Evolutionary conservation across 805 yeast genomes (phyloP).

Genomic region (Lachancea sp.): DNA sequence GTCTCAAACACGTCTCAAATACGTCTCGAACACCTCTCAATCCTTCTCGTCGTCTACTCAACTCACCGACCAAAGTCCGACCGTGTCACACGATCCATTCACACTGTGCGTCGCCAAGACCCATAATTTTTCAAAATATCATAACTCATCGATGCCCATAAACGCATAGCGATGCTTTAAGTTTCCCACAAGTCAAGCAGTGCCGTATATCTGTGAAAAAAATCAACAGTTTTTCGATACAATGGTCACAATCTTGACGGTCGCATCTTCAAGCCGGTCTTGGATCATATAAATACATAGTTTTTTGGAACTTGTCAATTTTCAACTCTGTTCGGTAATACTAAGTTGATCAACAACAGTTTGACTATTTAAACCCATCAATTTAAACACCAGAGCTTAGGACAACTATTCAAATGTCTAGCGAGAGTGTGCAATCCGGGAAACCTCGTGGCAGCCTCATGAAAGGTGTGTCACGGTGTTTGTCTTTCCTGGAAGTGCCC

Average conservation of each 20-base stretch:
- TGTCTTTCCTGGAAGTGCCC: constrained; percentile 28
- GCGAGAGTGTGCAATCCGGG: neutral
- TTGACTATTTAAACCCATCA: neutral
- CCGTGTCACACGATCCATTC: too few relatives aligned
- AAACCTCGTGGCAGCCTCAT: neutral
- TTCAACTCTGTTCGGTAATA: too few relatives aligned
- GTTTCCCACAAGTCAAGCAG: neutral
- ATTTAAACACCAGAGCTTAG: neutral
- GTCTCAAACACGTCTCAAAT: too few relatives aligned
- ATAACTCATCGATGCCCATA: neutral
- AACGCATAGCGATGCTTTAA: neutral
- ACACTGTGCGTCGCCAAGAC: too few relatives aligned
- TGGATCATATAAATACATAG: neutral
- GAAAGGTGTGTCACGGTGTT: constrained; percentile 1
- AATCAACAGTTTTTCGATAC: neutral
- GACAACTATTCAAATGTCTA: neutral
- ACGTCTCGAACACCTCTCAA: too few relatives aligned
- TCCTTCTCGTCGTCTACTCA: too few relatives aligned
- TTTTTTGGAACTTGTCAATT: neutral
- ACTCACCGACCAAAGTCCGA: too few relatives aligned
- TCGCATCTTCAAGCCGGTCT: neutral
- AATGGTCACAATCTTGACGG: neutral
- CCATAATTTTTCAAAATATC: neutral
- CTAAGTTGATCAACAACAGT: neutral
- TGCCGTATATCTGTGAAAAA: neutral